Base-by-base conservation (phyloP, 192 early-diverging fungal genomes). In the Coemansia reversa region DNA sequence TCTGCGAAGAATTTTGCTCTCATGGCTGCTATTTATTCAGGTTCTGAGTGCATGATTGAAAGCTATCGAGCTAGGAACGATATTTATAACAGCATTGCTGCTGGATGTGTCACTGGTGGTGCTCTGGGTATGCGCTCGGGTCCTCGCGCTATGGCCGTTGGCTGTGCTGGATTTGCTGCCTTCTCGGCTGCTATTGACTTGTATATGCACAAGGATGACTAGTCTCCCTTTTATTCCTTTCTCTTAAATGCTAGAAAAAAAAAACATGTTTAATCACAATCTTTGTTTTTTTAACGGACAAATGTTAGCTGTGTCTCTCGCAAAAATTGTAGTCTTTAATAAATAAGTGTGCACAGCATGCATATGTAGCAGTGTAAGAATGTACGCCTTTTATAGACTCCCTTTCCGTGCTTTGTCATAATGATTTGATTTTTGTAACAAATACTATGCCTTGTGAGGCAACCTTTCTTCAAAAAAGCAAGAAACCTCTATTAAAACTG, bases 21-120 rank as follows among this genome's bases (percentile, higher is more conserved):
- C 18, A 90, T 99, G 24, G 94, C 92, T 24, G 91, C 93, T 9
- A 88, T 97, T 33, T 99, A 91, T 81, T 89, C 94, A 25, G 90
- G 92, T 5, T 89, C 93, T 4, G 97, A 99, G 76, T 97, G 97
- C 67, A 84, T 92, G 72, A 95, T 97, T 61, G 97, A 99, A 83
- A 86, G 88, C 85, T 98, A 95, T 68, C 88, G 97, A 23, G 97
- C 92, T 7, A 95, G 94, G 68, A 93, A 97, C 75, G 97, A 99
- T 67, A 79, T 95, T 22, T 93, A 91, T 75, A 99, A 97, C 69
- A 89, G 91, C 58, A 72, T 92, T 12, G 83, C 86, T 20, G 92
- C 94, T 24, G 97, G 97, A 22, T 97, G 95, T 69, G 81, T 97
- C 51, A 95, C 97, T 29, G 95, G 97, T 52, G 94, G 90, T 8